Evolutionary conservation across 345 rosid species (phyloP).

Genomic region (Gynandropsis gynandra): DNA sequence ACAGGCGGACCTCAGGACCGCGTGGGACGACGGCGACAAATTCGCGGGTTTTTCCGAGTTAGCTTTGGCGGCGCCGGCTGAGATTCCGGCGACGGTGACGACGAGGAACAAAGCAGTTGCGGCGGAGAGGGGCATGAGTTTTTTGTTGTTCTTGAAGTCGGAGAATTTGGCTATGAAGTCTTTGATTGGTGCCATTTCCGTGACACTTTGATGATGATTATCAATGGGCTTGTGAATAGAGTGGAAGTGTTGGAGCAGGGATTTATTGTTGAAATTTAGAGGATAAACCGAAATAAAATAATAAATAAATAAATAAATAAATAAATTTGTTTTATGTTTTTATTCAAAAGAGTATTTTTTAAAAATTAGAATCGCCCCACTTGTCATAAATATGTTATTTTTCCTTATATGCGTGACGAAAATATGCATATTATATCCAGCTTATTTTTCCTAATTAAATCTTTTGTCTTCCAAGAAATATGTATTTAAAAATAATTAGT

Average conservation of each 20-base stretch:
- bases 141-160: conserved; percentile 22
- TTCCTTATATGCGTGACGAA: too few species aligned
- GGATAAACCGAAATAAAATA: too few species aligned
- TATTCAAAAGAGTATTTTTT: too few species aligned
- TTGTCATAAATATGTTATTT: too few species aligned
- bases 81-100: conserved; percentile 22
- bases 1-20: conserved; percentile 55
- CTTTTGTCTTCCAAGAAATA: too few species aligned
- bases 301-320: too few species aligned
- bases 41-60: conserved; percentile 9
- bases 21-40: conserved; percentile 40
- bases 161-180: conserved; percentile 20
- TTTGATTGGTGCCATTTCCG: conserved; percentile 18
- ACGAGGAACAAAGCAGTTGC: conserved; percentile 17
- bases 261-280: too few species aligned
- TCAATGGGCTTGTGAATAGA: conserved; percentile 12
- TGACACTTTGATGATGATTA: conserved; percentile 18
- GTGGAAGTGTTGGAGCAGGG: conserved; percentile 5
- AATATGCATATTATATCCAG: too few species aligned
- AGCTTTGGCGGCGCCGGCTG: neutral
- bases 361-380: too few species aligned
- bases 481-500: too few species aligned
- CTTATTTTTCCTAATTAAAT: too few species aligned
- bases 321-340: too few species aligned
- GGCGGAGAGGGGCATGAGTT: conserved; percentile 17